Base-by-base conservation (phyloP, 2,329 filamentous ascomycete genomes). In the Colletotrichum filicis region DNA sequence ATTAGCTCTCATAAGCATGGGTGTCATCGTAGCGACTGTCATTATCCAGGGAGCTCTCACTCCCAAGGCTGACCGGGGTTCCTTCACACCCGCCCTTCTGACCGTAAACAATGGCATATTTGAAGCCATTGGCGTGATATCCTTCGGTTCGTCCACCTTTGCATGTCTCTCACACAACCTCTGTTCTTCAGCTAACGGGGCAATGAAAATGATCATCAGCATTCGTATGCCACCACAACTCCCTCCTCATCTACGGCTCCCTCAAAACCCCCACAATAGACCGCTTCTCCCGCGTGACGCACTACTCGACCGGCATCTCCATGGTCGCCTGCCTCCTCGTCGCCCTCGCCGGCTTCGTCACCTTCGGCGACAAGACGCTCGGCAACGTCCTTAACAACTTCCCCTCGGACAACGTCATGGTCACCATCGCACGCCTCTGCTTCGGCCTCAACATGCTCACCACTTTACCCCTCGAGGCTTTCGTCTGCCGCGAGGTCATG, bases 321-420 rank as follows among this genome's bases (percentile, higher is more conserved):
- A 94, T 98, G 88, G 77, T 95, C n/a, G 95, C 96, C 68, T 99
- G 97, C 80, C 88, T 99, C 66, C 84, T 92, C 73, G 94, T 99
- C 92, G 97, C 95, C 0, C 87, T 98, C 8, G 91, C 92, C 3
- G 97, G 97, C 28, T 98, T 98, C 84, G 88, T 99, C 56, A 95
- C 93, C 22, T 99, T 99, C 79, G 96, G 97, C 75, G 94, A 96
- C 83, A 91, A 92, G 79, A 99, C 97, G 4, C 87, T 95, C 76
- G 97, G 97, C 80, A 99, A 99, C 82, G 95, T 99, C 65, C 91
- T 99, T 78, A 99, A 99, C 87, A 99, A 99, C 85, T 98, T 99
- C 80, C 94, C 95, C 1, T 87, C 92, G 24, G 92, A 97, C 83
- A 98, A 98, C 83, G 88, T 92, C 77, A 93, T 98, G 91, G 95